Base-by-base conservation (phyloP, 306 rosid genomes). In the Medicago ruthenica region DNA sequence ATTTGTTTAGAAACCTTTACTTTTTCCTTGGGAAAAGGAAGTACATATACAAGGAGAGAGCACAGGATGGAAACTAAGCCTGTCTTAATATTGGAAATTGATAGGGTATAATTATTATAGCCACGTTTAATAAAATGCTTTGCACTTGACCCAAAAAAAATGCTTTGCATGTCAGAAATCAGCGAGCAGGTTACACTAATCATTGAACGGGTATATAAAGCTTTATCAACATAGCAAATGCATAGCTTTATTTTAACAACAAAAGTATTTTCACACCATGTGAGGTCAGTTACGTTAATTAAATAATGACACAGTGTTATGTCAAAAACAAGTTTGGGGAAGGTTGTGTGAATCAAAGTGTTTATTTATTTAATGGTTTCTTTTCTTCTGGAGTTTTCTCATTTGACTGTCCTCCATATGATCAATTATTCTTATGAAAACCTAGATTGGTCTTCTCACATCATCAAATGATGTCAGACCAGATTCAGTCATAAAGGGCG, bases 1-100 rank as follows among this genome's bases (percentile, higher is more conserved):
- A 53, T 70, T 21, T 17, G 11, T n/a, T 58, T 80, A 67, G 44
- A 17, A 73, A 31, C 47, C 54, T 67, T 42, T 79, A 8, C 14
- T 37, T 31, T 39, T 48, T 54, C 54, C 17, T 10, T 62, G 36
- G 70, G 75, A 39, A 24, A 79, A 17, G 60, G 64, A 67, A 55
- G 63, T 74, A 36, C 53, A 36, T 39, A 67, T 22, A 14, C 4
- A 14, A 24, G 13, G 15, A 61, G 34, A 21, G n/a, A 77, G 58
- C 39, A 74, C n/a, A 27, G 10, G 41, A 42, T 42, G 76, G 66
- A 67, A 31, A 31, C 9, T 60, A 31, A 72, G 51, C 15, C 62
- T 61, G 45, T 80, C 18, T 70, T 40, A 68, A 24, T 14, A n/a
- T 31, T 75, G 41, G 27, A 81, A 39, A 76, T 34, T 70, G 81